phyloP scores from a whole-genome alignment of 2,329 filamentous ascomycete genomes.

The Venturia nashicola region DNA sequence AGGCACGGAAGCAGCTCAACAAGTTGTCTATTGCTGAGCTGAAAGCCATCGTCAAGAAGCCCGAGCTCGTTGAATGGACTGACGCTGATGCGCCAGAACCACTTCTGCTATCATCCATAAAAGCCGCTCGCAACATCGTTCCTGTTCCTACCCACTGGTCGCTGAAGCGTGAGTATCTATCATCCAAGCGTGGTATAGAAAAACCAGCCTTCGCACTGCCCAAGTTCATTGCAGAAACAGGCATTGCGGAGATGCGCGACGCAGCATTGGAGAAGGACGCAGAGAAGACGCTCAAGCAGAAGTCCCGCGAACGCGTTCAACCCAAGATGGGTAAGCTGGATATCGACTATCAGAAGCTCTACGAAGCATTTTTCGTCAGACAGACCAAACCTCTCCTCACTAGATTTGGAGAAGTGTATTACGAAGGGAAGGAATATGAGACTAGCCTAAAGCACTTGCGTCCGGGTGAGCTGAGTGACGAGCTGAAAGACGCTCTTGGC shows the following conservation, averaged over 20 bases:
- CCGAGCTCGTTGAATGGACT: slow-evolving; percentile 95
- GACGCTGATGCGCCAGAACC: slow-evolving; percentile 88
- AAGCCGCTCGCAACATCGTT: slow-evolving; percentile 87
- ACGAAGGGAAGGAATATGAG: slow-evolving; percentile 86
- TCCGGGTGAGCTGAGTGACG: slow-evolving; percentile 80
- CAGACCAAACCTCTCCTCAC: slow-evolving; percentile 93
- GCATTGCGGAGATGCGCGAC: slow-evolving; percentile 96
- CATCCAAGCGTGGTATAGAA: slow-evolving; percentile 92
- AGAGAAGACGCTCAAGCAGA: slow-evolving; percentile 83
- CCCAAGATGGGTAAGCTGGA: slow-evolving; percentile 96
- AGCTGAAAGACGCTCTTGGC: slow-evolving; percentile 81
- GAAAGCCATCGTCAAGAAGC: slow-evolving; percentile 80
- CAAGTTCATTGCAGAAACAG: slow-evolving; percentile 94
- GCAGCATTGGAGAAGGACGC: slow-evolving; percentile 93
- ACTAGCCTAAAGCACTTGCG: slow-evolving; percentile 21
- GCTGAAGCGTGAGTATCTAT: slow-evolving; percentile 91
- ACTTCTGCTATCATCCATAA: slow-evolving; percentile 81
- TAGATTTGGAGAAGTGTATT: slow-evolving; percentile 96
- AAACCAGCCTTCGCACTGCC: slow-evolving; percentile 87
- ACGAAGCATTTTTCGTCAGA: slow-evolving; percentile 96
- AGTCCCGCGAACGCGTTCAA: slow-evolving; percentile 84
- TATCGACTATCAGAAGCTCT: slow-evolving; percentile 96
- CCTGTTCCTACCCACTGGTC: slow-evolving; percentile 93
- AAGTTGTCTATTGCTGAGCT: slow-evolving; percentile 91
- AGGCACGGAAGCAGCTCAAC: slow-evolving; percentile 82